Evolutionary conservation across 208 protist genomes (phyloP).

Genomic region (Trypanosoma lewisi): DNA sequence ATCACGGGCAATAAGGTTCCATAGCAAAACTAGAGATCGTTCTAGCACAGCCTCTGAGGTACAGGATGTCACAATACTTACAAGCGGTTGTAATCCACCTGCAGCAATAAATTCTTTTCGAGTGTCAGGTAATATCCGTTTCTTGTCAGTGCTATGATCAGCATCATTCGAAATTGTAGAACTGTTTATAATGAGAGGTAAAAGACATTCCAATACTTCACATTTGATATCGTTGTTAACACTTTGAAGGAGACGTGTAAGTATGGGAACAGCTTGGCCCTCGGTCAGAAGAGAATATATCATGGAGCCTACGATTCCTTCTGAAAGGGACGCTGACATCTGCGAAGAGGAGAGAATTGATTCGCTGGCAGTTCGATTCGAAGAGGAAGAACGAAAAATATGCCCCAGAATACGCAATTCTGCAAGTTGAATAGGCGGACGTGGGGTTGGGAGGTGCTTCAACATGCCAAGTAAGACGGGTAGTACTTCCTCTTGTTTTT

Average conservation of each 20-base stretch:
- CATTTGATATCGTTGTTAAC: constrained; percentile 93
- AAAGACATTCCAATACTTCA: constrained; percentile 78
- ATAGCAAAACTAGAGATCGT: constrained; percentile 85
- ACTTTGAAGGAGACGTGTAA: constrained; percentile 75
- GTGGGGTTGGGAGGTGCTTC: constrained; percentile 62
- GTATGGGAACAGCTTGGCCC: constrained; percentile 38
- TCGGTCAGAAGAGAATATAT: constrained; percentile 52
- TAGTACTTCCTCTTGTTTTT: constrained; percentile 38
- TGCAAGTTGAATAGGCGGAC: constrained; percentile 74
- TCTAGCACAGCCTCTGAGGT: constrained; percentile 88
- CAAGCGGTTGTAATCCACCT: constrained; percentile 77
- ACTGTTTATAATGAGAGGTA: constrained; percentile 50
- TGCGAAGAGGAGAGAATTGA: not conserved
- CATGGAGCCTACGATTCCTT: constrained; percentile 35
- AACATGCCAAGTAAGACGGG: constrained; percentile 52
- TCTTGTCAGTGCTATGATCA: not conserved
- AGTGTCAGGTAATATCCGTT: constrained; percentile 12
- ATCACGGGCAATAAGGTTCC: constrained; percentile 76
- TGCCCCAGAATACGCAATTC: constrained; percentile 66
- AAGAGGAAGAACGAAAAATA: constrained; percentile 46
- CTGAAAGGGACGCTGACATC: constrained; percentile 22
- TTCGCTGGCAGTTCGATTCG: not conserved
- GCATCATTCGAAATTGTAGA: constrained; percentile 16
- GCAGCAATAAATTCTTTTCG: constrained; percentile 66
- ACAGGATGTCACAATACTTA: constrained; percentile 82